A percentile compares a stretch with the other conserved stretches of the same genome.
phyloP scores from a whole-genome alignment of 2,329 filamentous ascomycete genomes.

The Colletotrichum tamarilloi region DNA sequence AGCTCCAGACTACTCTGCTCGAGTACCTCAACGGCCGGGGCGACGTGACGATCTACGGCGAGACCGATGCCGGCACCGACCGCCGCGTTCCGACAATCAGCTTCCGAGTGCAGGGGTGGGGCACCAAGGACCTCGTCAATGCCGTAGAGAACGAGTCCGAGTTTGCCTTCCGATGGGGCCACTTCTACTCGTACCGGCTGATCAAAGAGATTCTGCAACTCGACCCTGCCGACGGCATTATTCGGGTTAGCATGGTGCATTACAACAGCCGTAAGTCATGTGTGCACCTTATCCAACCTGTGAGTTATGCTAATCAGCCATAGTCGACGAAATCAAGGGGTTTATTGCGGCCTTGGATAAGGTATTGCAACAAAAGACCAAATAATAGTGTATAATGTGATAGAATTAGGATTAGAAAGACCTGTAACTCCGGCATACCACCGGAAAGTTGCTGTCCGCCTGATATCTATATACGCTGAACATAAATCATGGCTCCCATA shows the following conservation, averaged over 20 bases:
- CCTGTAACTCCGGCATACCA: background rate
- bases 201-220: constrained; percentile 68
- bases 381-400: constrained; percentile 8
- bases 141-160: constrained; percentile 67
- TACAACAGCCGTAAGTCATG: constrained; percentile 74
- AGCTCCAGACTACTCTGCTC: constrained; percentile 68
- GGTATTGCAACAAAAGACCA: constrained; percentile 48
- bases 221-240: constrained; percentile 67
- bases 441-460: constrained; percentile 10
- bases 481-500: constrained; percentile 27
- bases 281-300: background rate
- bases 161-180: constrained; percentile 74
- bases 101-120: constrained; percentile 69
- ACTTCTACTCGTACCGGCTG: constrained; percentile 76
- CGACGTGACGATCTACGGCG: constrained; percentile 70
- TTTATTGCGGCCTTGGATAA: constrained; percentile 65
- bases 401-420: constrained; percentile 30
- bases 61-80: constrained; percentile 56
- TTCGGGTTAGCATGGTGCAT: constrained; percentile 78
- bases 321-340: constrained; percentile 67
- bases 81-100: constrained; percentile 74
- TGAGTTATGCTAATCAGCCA: background rate
- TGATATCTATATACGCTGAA: constrained; percentile 21
- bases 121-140: constrained; percentile 69
- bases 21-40: constrained; percentile 64